These are phyloP conservation scores for Apophysomyces trapeziformis DNA, from an alignment of 371 early-diverging fungal genomes.

Conservation along the genomic window DNA sequence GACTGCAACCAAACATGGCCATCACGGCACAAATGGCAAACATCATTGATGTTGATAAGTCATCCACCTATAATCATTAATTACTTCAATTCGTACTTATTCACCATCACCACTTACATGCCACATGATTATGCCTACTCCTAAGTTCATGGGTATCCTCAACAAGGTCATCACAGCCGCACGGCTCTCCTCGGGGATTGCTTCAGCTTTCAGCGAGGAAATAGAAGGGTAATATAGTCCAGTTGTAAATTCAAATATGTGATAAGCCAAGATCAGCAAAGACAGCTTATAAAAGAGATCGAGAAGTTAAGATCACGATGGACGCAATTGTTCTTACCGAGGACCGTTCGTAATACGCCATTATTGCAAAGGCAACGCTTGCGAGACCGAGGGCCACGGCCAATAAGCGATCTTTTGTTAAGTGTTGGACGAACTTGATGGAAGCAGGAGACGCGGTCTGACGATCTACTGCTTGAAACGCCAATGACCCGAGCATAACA, in stretches of 20 bases:
- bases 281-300: conserved; percentile 10
- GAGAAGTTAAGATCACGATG: neutral
- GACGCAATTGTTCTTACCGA: conserved; percentile 28
- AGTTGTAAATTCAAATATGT: conserved; percentile 70
- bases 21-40: conserved; percentile 51
- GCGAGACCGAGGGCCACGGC: conserved; percentile 37
- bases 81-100: neutral
- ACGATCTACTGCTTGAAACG: conserved; percentile 58
- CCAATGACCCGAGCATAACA: conserved; percentile 72
- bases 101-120: conserved; percentile 41
- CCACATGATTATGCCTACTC: conserved; percentile 70
- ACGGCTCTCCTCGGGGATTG: conserved; percentile 75
- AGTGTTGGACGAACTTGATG: neutral
- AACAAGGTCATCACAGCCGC: conserved; percentile 79
- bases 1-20: conserved; percentile 27
- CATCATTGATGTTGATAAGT: conserved; percentile 37
- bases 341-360: conserved; percentile 33
- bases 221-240: conserved; percentile 82
- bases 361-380: conserved; percentile 37
- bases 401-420: conserved; percentile 33
- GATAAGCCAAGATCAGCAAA: conserved; percentile 34
- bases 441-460: conserved; percentile 17
- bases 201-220: conserved; percentile 66
- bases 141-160: conserved; percentile 79
- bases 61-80: conserved; percentile 26